Conservation (phyloP, 2,329 filamentous ascomycete genomes). For the Dothideomycetidae sp. region DNA sequence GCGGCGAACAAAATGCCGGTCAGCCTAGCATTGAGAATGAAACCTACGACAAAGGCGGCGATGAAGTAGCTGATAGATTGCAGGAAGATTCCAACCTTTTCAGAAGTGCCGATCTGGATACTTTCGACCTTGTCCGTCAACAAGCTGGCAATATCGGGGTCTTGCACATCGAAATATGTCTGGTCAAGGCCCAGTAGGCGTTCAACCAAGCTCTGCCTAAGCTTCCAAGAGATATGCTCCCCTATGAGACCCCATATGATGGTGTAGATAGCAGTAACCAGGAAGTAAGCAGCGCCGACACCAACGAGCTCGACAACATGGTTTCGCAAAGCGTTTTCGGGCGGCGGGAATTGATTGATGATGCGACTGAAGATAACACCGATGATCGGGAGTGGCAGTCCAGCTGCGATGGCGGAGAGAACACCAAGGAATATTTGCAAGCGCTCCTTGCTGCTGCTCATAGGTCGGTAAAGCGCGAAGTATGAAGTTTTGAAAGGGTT, state of each 20-base stretch:
- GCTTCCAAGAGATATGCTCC: constrained; percentile 33
- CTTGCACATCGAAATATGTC: constrained; percentile 37
- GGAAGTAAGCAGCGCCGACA: constrained; percentile 35
- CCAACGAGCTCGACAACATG: constrained; percentile 31
- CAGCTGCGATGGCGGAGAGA: constrained; percentile 26
- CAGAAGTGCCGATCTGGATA: constrained; percentile 33
- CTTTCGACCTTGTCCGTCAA: constrained; percentile 33
- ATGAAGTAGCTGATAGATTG: constrained; percentile 33
- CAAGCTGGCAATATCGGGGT: constrained; percentile 35
- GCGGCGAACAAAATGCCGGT: constrained; percentile 30
- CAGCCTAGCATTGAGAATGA: constrained; percentile 29
- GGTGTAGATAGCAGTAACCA: constrained; percentile 36
- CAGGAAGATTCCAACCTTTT: constrained; percentile 34
- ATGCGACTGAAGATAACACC: constrained; percentile 34
- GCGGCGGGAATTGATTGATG: constrained; percentile 37
- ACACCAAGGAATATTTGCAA: constrained; percentile 22
- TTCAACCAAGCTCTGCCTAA: constrained; percentile 33
- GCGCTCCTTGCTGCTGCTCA: constrained; percentile 29
- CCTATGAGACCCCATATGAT: constrained; percentile 37
- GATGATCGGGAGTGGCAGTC: constrained; percentile 28
- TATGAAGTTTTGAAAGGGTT: constrained; percentile 37
- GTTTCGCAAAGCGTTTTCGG: constrained; percentile 28
- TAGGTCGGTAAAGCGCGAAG: constrained; percentile 32
- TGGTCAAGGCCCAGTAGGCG: constrained; percentile 38
- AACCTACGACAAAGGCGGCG: constrained; percentile 32